A percentile compares a stretch with the other conserved stretches of the same genome.
Conservation (phyloP, 1,139 yeast species). For the Pichia sp. region DNA sequence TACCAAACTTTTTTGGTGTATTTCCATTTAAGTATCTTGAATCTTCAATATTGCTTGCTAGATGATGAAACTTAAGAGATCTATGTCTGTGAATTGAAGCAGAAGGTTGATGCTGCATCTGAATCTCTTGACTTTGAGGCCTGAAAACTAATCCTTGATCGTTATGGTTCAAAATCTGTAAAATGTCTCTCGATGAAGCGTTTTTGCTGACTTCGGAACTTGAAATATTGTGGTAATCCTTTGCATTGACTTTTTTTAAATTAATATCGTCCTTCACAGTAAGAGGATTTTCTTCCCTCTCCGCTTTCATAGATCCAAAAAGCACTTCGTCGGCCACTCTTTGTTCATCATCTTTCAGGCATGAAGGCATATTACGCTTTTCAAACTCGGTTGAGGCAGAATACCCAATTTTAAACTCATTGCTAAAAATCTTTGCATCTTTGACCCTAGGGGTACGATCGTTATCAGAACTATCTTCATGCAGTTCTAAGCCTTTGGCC, state of each 20-base stretch:
- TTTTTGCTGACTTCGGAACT: neutral
- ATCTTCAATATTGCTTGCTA: slow-evolving; percentile 12
- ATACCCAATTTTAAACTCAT: neutral
- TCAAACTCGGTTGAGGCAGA: neutral
- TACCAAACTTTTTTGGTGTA: neutral
- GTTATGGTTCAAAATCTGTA: slow-evolving; percentile 9
- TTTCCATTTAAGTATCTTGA: neutral
- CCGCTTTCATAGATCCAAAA: too few species aligned
- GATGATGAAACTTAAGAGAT: slow-evolving; percentile 15
- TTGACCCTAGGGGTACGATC: too few species aligned
- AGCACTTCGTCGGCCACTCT: too few species aligned
- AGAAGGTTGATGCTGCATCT: slow-evolving; percentile 10
- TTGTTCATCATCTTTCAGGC: too few species aligned
- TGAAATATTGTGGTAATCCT: neutral
- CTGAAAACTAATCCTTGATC: neutral
- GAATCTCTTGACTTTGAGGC: slow-evolving; percentile 1
- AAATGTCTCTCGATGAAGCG: slow-evolving; percentile 2
- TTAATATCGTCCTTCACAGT: too few species aligned
- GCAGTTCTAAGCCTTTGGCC: neutral
- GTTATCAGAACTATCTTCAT: neutral
- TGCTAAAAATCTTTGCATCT: neutral
- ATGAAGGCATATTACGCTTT: too few species aligned
- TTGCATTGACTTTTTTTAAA: too few species aligned
- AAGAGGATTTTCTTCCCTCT: too few species aligned
- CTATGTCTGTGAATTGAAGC: slow-evolving; percentile 6